Evolutionary conservation across 2,329 filamentous ascomycete genomes (phyloP), one percentile per base, ranked within the genome.

Genomic region (Ceratocystiopsis brevicomis): DNA sequence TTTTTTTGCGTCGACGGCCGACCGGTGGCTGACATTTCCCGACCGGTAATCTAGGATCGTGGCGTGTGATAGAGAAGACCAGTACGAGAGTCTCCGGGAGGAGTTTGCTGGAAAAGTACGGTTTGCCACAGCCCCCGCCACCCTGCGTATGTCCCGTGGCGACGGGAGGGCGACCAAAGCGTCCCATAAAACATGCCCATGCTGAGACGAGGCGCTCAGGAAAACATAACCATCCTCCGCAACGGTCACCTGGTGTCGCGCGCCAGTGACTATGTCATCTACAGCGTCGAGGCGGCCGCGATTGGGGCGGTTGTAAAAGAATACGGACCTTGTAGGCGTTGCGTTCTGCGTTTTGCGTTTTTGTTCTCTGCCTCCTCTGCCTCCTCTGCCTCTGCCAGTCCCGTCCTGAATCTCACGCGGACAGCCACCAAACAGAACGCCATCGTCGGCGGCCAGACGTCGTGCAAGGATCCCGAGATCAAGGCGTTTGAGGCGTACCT

Each of bases 191-290:
- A 2, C 10, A 10, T 30, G 10, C 25, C 25, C 6, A 30, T 63
- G 63, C 69, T 73, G 69, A 73, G 67, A 65, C 44, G 17, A 37
- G 37, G 44, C 53, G 57, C 59, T 54, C 76, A 87, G 88, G 78
- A 72, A 58, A 77, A 78, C 67, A 69, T 98, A 68, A 78, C 82
- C 61, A 90, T 98, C 55, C 77, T 88, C 59, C 78, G 76, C 60
- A 94, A 94, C 73, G 92, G 92, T 54, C 87, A 96, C 65, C 73
- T 88, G 60, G 90, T 98, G 54, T 95, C 90, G 53, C 78, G 90
- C 64, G 78, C 79, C 61, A 95, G 87, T 78, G 88, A 96, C 70
- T 96, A 87, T 62, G 94, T 95, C 64, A 86, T 98, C 59, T 98
- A 98, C 71, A 93, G 82, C 62, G 90, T 98, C 61, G 88, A 96